phyloP scores from a whole-genome alignment of 306 rosid species.

The Glycine latifolia region DNA sequence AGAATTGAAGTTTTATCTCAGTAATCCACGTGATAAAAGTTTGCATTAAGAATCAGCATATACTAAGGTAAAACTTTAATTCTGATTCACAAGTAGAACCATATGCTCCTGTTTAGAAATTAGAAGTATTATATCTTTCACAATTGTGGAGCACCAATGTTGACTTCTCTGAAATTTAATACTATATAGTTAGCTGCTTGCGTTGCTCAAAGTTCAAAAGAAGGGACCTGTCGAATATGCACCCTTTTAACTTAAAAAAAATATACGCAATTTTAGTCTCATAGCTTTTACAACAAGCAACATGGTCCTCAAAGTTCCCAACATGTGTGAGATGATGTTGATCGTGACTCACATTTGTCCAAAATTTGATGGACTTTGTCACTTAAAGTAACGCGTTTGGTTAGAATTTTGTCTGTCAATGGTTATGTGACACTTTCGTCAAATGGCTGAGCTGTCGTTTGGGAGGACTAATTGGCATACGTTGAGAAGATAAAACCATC shows the following conservation, averaged over 20 bases:
- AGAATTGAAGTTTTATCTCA: background rate
- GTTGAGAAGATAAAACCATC: background rate
- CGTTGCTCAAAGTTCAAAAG: background rate
- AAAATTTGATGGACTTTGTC: background rate
- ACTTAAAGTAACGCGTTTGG: slow-evolving; percentile 1
- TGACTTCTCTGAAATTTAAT: background rate
- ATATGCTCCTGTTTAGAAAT: background rate
- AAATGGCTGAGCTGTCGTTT: slow-evolving; percentile 1
- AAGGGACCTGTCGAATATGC: background rate
- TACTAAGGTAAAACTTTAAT: background rate
- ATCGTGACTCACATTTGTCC: background rate
- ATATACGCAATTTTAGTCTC: background rate
- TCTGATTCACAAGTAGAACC: background rate
- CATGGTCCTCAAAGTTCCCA: background rate
- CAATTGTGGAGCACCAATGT: background rate
- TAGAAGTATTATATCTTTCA: background rate
- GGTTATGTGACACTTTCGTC: background rate
- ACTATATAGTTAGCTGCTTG: background rate
- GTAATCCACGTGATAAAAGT: background rate
- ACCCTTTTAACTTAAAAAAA: background rate
- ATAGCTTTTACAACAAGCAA: background rate
- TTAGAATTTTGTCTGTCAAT: background rate
- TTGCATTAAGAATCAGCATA: background rate
- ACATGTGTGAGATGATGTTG: background rate
- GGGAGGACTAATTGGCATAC: background rate